Base-by-base conservation (phyloP, 2,329 filamentous ascomycete genomes). In the Alternaria sp. region DNA sequence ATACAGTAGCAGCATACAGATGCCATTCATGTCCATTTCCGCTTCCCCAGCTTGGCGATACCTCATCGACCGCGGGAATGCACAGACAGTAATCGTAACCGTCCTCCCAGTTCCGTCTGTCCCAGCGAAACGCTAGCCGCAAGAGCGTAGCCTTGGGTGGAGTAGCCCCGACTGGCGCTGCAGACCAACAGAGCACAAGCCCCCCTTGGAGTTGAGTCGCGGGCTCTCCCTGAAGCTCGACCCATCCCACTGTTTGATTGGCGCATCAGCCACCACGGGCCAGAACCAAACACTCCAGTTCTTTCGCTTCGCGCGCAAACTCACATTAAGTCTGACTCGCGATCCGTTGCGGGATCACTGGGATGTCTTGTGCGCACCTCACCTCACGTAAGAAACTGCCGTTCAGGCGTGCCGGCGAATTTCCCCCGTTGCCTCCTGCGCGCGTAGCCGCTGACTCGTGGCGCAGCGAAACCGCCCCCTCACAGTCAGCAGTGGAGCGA, bases 31-130 rank as follows among this genome's bases (percentile, higher is more conserved):
- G 25, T 28, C 49, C 17, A 40, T 25, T 59, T 65, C 65, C 65
- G 65, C 57, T 59, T 67, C 65, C 65, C 65, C 65, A 57, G 46
- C 62, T 67, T 67, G 62, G 65, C 65, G 59, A 60, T 62, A 57
- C 65, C 57, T 62, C 62, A 59, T 65, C 56, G 59, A 50, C 40
- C 17, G 46, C 62, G 62, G 63, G 59, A 59, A 58, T 45, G 63
- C 63, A 67, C 61, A 54, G 65, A 60, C 54, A 59, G 50, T 32
- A 28, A 43, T 57, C 55, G 60, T 50, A 54, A 43, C 60, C 60
- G 60, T 62, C 60, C 50, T 52, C 36, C 36, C 36, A 40, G 36
- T 40, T 40, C 49, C 49, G 49, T 59, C 44, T 15, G 56, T 26
- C 50, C 49, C 43, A 30, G 60, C 50, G 13, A 46, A 54, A 43